A percentile compares a stretch with the other conserved stretches of the same genome.
These are phyloP conservation scores for Neofusicoccum cordaticola DNA, from an alignment of 2,329 filamentous ascomycete genomes.

Conservation along the genomic window DNA sequence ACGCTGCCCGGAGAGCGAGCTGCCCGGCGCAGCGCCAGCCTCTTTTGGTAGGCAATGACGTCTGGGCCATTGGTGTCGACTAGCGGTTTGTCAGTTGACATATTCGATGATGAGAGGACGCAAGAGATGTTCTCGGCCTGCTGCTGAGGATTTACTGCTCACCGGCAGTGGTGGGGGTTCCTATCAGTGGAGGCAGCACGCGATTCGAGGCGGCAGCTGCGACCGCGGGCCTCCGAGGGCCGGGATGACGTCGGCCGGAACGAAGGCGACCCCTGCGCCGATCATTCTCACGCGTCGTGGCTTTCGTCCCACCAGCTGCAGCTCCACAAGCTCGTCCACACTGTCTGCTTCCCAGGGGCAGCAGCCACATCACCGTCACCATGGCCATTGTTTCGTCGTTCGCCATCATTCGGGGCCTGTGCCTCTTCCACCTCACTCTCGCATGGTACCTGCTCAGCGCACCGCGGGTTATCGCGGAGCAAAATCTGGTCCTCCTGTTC, in stretches of 20 bases:
- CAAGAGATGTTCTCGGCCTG: background rate
- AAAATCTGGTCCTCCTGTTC: conserved; percentile 75
- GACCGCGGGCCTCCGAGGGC: background rate
- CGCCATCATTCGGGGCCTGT: conserved; percentile 76
- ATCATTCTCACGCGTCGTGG: background rate
- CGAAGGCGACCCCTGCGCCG: background rate
- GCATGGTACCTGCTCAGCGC: conserved; percentile 79
- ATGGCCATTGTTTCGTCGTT: conserved; percentile 82
- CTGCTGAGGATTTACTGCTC: background rate
- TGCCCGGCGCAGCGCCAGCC: conserved; percentile 4
- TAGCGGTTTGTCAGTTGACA: background rate
- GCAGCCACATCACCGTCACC: conserved; percentile 21
- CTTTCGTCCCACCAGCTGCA: background rate
- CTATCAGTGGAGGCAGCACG: background rate
- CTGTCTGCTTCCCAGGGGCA: background rate
- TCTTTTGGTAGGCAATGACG: conserved; percentile 2
- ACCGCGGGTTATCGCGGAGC: conserved; percentile 70
- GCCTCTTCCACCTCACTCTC: conserved; percentile 79
- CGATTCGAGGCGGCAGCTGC: background rate
- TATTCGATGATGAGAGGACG: background rate
- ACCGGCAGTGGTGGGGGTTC: background rate
- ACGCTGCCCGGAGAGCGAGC: conserved; percentile 6
- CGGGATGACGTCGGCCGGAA: conserved; percentile 9
- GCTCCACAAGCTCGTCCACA: background rate
- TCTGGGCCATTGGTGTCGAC: background rate